These are phyloP conservation scores for Russula lepida DNA, from an alignment of 768 basidiomycete genomes.

Conservation along the genomic window DNA sequence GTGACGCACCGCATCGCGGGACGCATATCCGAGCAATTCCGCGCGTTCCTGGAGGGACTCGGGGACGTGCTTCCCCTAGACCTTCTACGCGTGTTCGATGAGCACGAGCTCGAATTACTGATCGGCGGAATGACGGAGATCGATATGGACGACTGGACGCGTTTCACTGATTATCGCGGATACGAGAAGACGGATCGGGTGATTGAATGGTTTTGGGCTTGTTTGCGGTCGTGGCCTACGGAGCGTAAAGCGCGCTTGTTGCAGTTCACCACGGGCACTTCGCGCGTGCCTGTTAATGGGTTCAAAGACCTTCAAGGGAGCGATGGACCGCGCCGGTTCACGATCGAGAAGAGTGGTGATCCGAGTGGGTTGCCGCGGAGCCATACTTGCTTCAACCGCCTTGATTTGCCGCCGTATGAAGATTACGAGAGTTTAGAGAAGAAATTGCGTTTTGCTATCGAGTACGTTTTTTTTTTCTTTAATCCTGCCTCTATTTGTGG, in stretches of 20 bases:
- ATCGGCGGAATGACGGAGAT: slow-evolving; percentile 70
- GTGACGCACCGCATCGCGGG: slow-evolving; percentile 78
- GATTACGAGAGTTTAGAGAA: slow-evolving; percentile 81
- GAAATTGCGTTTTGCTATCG: slow-evolving; percentile 77
- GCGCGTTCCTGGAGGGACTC: slow-evolving; percentile 79
- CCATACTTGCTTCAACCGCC: slow-evolving; percentile 89
- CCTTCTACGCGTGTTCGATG: slow-evolving; percentile 83
- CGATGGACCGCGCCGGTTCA: slow-evolving; percentile 87
- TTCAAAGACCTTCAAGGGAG: slow-evolving; percentile 94
- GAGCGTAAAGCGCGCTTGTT: slow-evolving; percentile 81
- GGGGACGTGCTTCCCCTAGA: slow-evolving; percentile 78
- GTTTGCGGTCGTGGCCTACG: slow-evolving; percentile 80
- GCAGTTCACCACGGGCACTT: slow-evolving; percentile 84
- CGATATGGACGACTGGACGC: slow-evolving; percentile 80
- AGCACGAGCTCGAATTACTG: slow-evolving; percentile 79
- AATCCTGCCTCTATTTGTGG: neutral
- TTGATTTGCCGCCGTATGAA: slow-evolving; percentile 85
- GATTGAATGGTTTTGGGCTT: slow-evolving; percentile 96
- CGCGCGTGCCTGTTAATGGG: slow-evolving; percentile 83
- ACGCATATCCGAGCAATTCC: slow-evolving; percentile 76
- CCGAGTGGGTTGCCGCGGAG: slow-evolving; percentile 79
- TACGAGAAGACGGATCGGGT: slow-evolving; percentile 82
- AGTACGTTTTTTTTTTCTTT: slow-evolving; percentile 43
- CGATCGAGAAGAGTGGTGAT: slow-evolving; percentile 92
- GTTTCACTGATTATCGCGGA: slow-evolving; percentile 87